Evolutionary conservation across 129 eudicot genomes (phyloP), one percentile per base, ranked within the genome.

Genomic region (Pseudognaphalium luteoalbum): DNA sequence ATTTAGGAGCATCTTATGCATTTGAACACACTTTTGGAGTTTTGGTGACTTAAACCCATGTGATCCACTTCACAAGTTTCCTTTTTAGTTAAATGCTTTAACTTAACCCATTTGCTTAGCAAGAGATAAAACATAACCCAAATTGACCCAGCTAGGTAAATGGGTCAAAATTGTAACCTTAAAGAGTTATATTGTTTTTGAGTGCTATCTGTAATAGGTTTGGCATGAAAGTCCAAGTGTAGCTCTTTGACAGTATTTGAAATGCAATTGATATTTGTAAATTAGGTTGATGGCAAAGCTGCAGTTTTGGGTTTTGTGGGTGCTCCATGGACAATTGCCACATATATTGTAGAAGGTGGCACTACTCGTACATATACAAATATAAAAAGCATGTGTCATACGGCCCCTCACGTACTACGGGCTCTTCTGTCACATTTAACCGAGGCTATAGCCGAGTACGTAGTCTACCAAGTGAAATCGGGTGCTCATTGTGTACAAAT

Each of bases 321-420:
- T 16, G 98, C 98, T 25, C 98, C 98, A 1, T 93, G 98, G 98
- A 93, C 98, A 63, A 93, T 93, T 58, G 98, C 98, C 37, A 93
- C 98, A 68, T 93, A 93, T 56, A 93, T 93, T 34, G 91, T 93
- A 59, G 98, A 91, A 87, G 98, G 98, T 7, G 98, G 98, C 16
- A 90, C 97, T 65, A 93, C 98, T 47, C 89, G 96, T 34, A 93
- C 97, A 51, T 93, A 93, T 62, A 93, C 96, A 25, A 86, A 84
- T 42, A 93, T 93, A 79, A 93, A 93, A 88, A 91, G 97, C 79
- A 93, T 93, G 98, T 93, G 98, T 83, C 83, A 80, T 68, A 88
- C 88, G 4, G 89, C 97, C 47, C 98, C 98, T 20, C 86, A 85
- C 69, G 72, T 91, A 39, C 80, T 93, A 73, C 84, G 87, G 78